Conservation (phyloP, 23 red algal species). For the Gracilaria gracilis region DNA sequence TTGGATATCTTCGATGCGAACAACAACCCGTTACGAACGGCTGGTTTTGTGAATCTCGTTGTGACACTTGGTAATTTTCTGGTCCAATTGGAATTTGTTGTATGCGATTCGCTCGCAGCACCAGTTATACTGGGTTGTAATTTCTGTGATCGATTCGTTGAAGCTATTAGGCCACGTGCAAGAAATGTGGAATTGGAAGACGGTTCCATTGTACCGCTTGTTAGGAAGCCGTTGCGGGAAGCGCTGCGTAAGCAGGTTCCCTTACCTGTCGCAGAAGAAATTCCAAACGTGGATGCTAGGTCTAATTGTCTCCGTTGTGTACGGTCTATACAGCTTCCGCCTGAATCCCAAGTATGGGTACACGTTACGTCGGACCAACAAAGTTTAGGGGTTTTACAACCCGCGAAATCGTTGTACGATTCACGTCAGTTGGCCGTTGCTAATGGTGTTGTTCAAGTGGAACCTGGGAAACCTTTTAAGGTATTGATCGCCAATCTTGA, state of each 20-base stretch:
- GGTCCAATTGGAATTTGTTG: neutral
- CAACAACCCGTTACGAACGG: neutral
- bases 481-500: conserved; percentile 29
- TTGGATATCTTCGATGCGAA: neutral
- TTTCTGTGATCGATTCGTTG: neutral
- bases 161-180: neutral
- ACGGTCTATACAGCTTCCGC: neutral
- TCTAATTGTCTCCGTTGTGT: neutral
- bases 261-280: neutral
- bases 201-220: neutral
- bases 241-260: neutral
- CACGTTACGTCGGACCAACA: neutral
- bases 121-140: conserved; percentile 3
- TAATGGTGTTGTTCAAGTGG: conserved; percentile 8
- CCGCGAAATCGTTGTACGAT: neutral
- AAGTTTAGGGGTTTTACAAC: neutral
- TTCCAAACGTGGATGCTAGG: neutral
- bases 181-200: neutral
- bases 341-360: neutral
- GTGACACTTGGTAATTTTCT: neutral
- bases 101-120: neutral
- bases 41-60: neutral
- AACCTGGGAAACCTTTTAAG: neutral
- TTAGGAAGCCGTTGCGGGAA: neutral
- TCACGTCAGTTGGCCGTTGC: neutral